Evolutionary conservation across 1,139 yeast genomes (phyloP).

Genomic region (Debaryomyces sp.): DNA sequence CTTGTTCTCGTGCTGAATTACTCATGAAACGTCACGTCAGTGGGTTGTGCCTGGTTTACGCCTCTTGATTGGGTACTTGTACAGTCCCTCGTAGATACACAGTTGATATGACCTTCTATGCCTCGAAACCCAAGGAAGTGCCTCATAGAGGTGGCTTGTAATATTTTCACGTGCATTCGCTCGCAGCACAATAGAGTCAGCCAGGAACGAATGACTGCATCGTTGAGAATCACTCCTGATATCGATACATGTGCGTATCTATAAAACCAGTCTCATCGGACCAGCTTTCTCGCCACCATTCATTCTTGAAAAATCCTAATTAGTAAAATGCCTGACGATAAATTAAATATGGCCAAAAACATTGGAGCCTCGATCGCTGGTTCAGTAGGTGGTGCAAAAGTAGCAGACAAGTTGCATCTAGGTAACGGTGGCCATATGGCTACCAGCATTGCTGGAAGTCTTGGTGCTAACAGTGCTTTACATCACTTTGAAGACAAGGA

Average conservation of each 20-base stretch:
- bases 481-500: conserved; percentile 30
- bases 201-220: background rate
- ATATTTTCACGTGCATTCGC: background rate
- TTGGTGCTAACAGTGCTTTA: conserved; percentile 34
- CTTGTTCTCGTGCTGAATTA: no score
- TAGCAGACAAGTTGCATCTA: conserved; percentile 37
- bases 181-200: background rate
- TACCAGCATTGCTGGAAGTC: conserved; percentile 36
- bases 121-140: no score
- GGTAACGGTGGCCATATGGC: conserved; percentile 41
- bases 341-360: conserved; percentile 28
- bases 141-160: background rate
- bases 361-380: conserved; percentile 35
- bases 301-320: background rate
- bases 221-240: background rate
- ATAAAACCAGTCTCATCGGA: background rate
- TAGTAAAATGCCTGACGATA: conserved; percentile 19
- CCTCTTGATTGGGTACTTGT: background rate
- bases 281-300: background rate
- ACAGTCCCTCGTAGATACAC: background rate
- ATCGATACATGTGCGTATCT: background rate
- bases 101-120: no score
- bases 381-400: conserved; percentile 35
- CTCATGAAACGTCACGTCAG: background rate
- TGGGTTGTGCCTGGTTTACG: background rate